A percentile compares a stretch with the other conserved stretches of the same genome.
phyloP scores from a whole-genome alignment of 805 yeast genomes.

The Suhomyces xylopsoci region DNA sequence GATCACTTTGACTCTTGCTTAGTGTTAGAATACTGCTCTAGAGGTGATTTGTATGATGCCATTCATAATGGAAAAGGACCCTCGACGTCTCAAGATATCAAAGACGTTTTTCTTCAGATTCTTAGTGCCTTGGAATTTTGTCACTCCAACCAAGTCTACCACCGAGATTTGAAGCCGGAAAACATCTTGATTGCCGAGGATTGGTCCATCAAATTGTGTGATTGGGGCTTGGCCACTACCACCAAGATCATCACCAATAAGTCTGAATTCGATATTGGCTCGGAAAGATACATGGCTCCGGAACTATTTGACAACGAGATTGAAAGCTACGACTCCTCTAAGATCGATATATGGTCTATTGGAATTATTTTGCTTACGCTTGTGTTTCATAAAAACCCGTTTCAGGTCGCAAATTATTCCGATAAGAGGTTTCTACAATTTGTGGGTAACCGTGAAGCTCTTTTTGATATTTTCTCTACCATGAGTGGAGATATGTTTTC shows the following conservation, averaged over 20 bases:
- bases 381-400: slow-evolving; percentile 87
- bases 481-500: slow-evolving; percentile 84
- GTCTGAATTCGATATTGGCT: slow-evolving; percentile 71
- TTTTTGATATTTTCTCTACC: slow-evolving; percentile 87
- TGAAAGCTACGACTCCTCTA: slow-evolving; percentile 69
- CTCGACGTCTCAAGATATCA: slow-evolving; percentile 50
- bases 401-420: slow-evolving; percentile 71
- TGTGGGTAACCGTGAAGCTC: slow-evolving; percentile 81
- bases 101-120: slow-evolving; percentile 52
- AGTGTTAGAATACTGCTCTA: slow-evolving; percentile 74
- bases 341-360: slow-evolving; percentile 85
- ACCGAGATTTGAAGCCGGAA: slow-evolving; percentile 28
- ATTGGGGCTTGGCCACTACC: slow-evolving; percentile 59
- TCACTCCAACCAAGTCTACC: slow-evolving; percentile 38
- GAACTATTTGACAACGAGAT: slow-evolving; percentile 67
- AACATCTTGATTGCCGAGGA: slow-evolving; percentile 32
- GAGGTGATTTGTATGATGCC: slow-evolving; percentile 85
- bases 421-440: slow-evolving; percentile 84
- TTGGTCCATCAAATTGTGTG: slow-evolving; percentile 57
- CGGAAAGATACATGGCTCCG: slow-evolving; percentile 94
- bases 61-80: slow-evolving; percentile 67
- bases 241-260: slow-evolving; percentile 52
- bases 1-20: slow-evolving; percentile 53
- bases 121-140: slow-evolving; percentile 50
- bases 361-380: slow-evolving; percentile 81